Percentiles rank a stretch among this genome's conserved stretches.
Evolutionary conservation across 1,284 basidiomycete genomes (phyloP).

Genomic region (Cystobasidium pallidum): DNA sequence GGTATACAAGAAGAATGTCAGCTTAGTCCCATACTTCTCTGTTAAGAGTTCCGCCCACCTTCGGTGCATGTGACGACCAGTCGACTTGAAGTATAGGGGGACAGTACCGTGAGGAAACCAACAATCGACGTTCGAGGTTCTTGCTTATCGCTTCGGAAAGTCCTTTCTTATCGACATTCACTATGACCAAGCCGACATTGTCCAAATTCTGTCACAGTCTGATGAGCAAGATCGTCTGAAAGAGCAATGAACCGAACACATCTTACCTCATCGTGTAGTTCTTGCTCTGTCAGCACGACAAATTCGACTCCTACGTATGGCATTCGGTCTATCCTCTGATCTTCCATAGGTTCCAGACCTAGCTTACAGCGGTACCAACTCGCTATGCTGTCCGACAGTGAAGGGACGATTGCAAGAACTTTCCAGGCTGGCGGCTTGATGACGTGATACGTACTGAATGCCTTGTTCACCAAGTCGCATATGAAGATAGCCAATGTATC

Average conservation of each 20-base stretch:
- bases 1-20: background rate
- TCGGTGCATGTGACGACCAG: background rate
- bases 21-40: background rate
- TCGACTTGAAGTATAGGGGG: background rate
- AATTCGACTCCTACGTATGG: conserved; percentile 24
- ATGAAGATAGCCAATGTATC: conserved; percentile 24
- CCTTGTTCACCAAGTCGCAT: conserved; percentile 16
- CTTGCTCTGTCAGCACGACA: conserved; percentile 3
- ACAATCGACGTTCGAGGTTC: background rate
- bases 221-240: background rate
- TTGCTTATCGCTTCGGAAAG: too few species aligned
- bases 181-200: conserved; percentile 30
- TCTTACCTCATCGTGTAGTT: conserved; percentile 31
- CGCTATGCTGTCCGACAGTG: conserved; percentile 9
- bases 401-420: conserved; percentile 17
- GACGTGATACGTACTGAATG: conserved; percentile 13
- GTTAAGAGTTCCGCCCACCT: background rate
- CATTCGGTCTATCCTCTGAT: conserved; percentile 6
- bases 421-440: conserved; percentile 17
- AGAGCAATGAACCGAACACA: background rate
- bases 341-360: conserved; percentile 14
- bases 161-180: conserved; percentile 10
- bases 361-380: conserved; percentile 38
- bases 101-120: background rate
- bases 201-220: conserved; percentile 15